Evolutionary conservation across 2,329 filamentous ascomycete species (phyloP).

Genomic region (Microthyrium microscopicum): DNA sequence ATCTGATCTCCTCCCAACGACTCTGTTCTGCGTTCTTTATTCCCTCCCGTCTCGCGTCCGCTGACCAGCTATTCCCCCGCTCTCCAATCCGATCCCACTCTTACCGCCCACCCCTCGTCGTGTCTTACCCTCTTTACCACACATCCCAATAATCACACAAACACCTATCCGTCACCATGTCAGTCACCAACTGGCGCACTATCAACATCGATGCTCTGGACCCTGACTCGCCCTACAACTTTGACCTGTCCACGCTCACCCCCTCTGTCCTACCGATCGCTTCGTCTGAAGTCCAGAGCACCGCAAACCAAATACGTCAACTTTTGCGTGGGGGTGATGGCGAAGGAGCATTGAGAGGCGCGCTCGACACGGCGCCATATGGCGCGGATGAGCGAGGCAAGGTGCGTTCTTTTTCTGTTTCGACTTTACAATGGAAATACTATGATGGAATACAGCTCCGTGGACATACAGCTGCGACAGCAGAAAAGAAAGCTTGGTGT

Average conservation of each 20-base stretch:
- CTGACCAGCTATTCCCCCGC: no score
- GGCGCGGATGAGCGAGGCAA: slow-evolving; percentile 36
- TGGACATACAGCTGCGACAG: no score
- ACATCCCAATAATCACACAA: not conserved
- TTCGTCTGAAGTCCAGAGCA: slow-evolving; percentile 60
- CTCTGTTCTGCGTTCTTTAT: no score
- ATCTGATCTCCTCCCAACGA: no score
- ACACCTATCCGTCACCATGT: slow-evolving; percentile 18
- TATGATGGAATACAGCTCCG: no score
- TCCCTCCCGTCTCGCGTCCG: no score
- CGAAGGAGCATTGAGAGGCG: slow-evolving; percentile 71
- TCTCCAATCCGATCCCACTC: no score
- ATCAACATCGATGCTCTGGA: slow-evolving; percentile 89
- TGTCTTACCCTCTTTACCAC: not conserved
- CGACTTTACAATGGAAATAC: no score
- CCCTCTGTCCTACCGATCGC: slow-evolving; percentile 58
- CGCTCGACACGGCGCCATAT: slow-evolving; percentile 71
- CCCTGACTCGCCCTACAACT: slow-evolving; percentile 81
- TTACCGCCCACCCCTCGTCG: not conserved
- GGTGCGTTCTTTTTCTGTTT: slow-evolving; percentile 24
- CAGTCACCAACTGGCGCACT: slow-evolving; percentile 54
- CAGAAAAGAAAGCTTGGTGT: no score
- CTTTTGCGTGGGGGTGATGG: slow-evolving; percentile 71
- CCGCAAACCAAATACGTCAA: slow-evolving; percentile 72
- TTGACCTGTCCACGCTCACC: slow-evolving; percentile 70